Conservation (phyloP, 352 stramenopile genomes). For the Globisporangium irregulare region DNA sequence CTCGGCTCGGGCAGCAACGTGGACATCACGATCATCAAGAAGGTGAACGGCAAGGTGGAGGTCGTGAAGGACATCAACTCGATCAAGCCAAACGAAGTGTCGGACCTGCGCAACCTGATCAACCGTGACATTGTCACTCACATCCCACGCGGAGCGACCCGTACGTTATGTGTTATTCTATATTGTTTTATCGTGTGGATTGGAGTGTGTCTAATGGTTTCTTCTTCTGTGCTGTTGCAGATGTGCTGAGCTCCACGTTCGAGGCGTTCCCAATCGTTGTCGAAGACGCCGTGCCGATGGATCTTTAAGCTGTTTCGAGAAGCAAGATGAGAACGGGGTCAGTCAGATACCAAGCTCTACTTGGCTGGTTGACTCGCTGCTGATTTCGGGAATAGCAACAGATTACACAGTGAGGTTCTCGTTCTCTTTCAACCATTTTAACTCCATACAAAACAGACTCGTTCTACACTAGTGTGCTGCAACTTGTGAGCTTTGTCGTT, state of each 20-base stretch:
- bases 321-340: not conserved
- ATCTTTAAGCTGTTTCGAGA: conserved; percentile 46
- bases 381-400: too few species aligned
- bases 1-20: conserved; percentile 96
- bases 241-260: conserved; percentile 70
- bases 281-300: conserved; percentile 75
- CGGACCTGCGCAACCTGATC: conserved; percentile 83
- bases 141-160: conserved; percentile 77
- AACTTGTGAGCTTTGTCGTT: too few species aligned
- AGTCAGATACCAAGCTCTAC: too few species aligned
- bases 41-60: conserved; percentile 75
- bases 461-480: too few species aligned
- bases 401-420: too few species aligned
- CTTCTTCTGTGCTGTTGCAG: conserved; percentile 18
- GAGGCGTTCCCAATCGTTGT: conserved; percentile 71
- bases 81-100: conserved; percentile 92
- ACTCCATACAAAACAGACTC: too few species aligned
- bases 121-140: conserved; percentile 80
- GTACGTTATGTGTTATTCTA: conserved; percentile 36
- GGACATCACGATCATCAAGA: conserved; percentile 95
- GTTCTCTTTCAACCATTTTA: too few species aligned
- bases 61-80: conserved; percentile 90
- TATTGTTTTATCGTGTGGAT: not conserved
- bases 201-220: too few species aligned
- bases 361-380: not conserved